Evolutionary conservation across 2,329 filamentous ascomycete species (phyloP).

Genomic region (Sarocladium strictum): DNA sequence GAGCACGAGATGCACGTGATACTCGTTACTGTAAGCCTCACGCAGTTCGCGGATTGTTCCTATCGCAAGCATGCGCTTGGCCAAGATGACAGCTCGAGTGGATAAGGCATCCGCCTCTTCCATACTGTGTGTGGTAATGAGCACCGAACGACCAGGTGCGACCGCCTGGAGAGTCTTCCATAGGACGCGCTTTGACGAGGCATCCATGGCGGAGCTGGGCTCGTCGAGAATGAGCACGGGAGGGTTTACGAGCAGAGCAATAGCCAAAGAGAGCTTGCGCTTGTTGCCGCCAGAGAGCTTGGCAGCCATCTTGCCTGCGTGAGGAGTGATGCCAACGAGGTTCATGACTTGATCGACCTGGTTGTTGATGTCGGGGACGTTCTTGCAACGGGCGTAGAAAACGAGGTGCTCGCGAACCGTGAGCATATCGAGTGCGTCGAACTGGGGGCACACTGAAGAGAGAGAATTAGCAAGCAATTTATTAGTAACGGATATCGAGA

Average conservation of each 20-base stretch:
- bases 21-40: constrained; percentile 4
- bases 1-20: background rate
- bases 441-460: constrained; percentile 44
- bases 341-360: constrained; percentile 68
- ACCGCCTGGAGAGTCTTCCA: constrained; percentile 73
- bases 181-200: constrained; percentile 79
- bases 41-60: background rate
- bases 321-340: constrained; percentile 66
- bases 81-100: background rate
- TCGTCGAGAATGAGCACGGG: constrained; percentile 78
- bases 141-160: constrained; percentile 64
- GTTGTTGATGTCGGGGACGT: constrained; percentile 61
- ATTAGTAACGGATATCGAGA: background rate
- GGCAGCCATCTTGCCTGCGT: constrained; percentile 63
- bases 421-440: constrained; percentile 79
- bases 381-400: constrained; percentile 77
- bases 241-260: constrained; percentile 82
- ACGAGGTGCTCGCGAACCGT: constrained; percentile 72
- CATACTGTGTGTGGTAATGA: constrained; percentile 51
- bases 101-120: constrained; percentile 1
- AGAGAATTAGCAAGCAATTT: constrained; percentile 55
- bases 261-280: constrained; percentile 74
- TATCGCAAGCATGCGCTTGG: background rate
- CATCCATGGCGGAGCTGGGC: constrained; percentile 77
- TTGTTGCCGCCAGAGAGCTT: constrained; percentile 82